A percentile compares a stretch with the other conserved stretches of the same genome.
Evolutionary conservation across 169 alveolate species (phyloP).

Genomic region (Babesia ovata): DNA sequence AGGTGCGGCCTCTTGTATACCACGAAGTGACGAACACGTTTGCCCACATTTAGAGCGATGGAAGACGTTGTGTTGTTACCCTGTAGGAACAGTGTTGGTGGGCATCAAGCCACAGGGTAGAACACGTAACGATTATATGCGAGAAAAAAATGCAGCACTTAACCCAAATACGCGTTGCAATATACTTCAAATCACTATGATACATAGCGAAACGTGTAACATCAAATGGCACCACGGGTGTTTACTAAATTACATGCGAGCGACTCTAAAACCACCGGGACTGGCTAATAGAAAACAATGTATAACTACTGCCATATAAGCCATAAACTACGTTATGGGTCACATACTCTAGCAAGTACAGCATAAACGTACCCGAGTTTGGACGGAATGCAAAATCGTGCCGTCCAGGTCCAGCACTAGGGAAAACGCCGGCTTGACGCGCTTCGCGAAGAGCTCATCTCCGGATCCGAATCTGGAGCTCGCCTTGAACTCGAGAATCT

Average conservation of each 20-base stretch:
- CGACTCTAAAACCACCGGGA: too few relatives aligned
- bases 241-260: neutral
- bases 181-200: too few relatives aligned
- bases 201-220: neutral
- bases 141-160: too few relatives aligned
- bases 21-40: conserved; percentile 45
- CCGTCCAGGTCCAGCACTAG: conserved; percentile 62
- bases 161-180: too few relatives aligned
- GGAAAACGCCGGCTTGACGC: conserved; percentile 12
- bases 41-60: conserved; percentile 38
- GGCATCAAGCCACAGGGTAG: too few relatives aligned
- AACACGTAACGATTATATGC: too few relatives aligned
- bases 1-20: conserved; percentile 73
- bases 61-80: conserved; percentile 19
- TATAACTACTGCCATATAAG: too few relatives aligned
- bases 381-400: conserved; percentile 34
- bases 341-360: too few relatives aligned
- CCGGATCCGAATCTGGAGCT: neutral
- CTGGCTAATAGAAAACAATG: too few relatives aligned
- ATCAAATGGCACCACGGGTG: neutral
- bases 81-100: neutral
- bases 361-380: neutral
- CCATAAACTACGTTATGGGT: too few relatives aligned
- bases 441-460: conserved; percentile 5
- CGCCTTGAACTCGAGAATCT: conserved; percentile 4